Conservation (phyloP, 805 yeast species). For the Metschnikowia drakensbergensis region DNA sequence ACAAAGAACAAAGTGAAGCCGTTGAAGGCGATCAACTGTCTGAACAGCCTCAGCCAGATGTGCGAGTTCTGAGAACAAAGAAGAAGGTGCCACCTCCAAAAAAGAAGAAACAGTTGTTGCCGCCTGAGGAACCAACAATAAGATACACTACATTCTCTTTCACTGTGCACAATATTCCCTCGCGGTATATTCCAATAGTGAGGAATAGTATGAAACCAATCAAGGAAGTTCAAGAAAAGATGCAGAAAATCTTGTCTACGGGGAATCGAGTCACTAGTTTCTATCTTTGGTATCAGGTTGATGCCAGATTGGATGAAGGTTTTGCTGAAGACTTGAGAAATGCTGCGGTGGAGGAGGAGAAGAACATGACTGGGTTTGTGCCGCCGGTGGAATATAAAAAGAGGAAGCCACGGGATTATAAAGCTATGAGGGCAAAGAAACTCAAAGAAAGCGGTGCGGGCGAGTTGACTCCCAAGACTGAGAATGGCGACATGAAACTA, state of each 20-base stretch:
- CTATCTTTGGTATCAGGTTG: slow-evolving; percentile 81
- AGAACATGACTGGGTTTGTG: slow-evolving; percentile 36
- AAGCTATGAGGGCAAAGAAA: slow-evolving; percentile 18
- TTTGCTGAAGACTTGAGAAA: slow-evolving; percentile 62
- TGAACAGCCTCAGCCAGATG: slow-evolving; percentile 6
- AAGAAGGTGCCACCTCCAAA: slow-evolving; percentile 13
- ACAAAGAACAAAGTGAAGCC: slow-evolving; percentile 1
- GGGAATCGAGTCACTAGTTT: slow-evolving; percentile 62
- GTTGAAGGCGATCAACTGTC: slow-evolving; percentile 13
- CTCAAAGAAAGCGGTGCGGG: slow-evolving; percentile 12
- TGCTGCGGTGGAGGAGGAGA: slow-evolving; percentile 54
- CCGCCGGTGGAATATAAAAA: slow-evolving; percentile 25
- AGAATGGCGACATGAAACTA: not conserved
- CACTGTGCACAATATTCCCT: slow-evolving; percentile 60
- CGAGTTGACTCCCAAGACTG: not conserved
- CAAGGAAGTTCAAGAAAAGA: slow-evolving; percentile 52
- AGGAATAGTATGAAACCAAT: slow-evolving; percentile 58
- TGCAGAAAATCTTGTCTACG: slow-evolving; percentile 55
- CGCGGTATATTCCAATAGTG: slow-evolving; percentile 59
- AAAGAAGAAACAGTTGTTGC: slow-evolving; percentile 17
- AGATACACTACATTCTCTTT: slow-evolving; percentile 63
- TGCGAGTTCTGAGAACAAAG: slow-evolving; percentile 12
- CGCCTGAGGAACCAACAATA: slow-evolving; percentile 43
- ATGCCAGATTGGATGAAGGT: slow-evolving; percentile 65
- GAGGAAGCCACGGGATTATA: slow-evolving; percentile 30